These are phyloP conservation scores for Trichophaea hybrida DNA, from an alignment of 2,329 filamentous ascomycete genomes.

Conservation along the genomic window DNA sequence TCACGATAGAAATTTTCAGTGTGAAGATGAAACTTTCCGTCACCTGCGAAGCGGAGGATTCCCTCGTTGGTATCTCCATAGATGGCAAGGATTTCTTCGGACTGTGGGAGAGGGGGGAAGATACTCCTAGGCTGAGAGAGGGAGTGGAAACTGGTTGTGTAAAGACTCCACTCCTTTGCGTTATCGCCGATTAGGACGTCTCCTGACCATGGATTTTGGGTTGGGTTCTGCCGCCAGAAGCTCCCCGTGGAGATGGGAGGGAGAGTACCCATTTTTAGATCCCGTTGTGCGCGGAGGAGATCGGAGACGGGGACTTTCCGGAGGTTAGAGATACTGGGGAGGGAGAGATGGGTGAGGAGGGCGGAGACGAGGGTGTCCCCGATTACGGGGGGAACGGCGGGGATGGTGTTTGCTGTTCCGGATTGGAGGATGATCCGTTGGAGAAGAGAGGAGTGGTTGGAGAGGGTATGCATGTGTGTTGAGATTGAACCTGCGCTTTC, in stretches of 20 bases:
- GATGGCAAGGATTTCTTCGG: background rate
- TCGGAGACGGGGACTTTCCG: background rate
- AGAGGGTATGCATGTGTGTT: background rate
- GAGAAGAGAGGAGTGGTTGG: background rate
- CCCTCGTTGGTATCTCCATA: background rate
- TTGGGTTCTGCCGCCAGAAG: background rate
- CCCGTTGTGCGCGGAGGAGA: background rate
- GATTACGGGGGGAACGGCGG: background rate
- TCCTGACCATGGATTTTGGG: background rate
- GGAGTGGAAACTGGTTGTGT: background rate
- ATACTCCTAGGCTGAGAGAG: background rate
- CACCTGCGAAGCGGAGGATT: background rate
- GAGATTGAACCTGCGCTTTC: slow-evolving; percentile 44
- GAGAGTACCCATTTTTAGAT: background rate
- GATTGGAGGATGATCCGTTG: background rate
- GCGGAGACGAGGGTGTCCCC: background rate
- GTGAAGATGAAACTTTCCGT: slow-evolving; percentile 5
- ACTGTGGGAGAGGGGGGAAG: background rate
- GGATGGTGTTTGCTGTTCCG: slow-evolving; percentile 1
- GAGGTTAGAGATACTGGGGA: background rate
- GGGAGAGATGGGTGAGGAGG: background rate
- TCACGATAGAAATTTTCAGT: slow-evolving; percentile 5
- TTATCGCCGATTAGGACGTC: background rate
- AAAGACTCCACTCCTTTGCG: background rate
- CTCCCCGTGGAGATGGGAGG: background rate